Percentiles rank a stretch among this genome's conserved stretches.
Conservation (phyloP, 169 alveolate genomes). For the Condylostoma magnum region DNA sequence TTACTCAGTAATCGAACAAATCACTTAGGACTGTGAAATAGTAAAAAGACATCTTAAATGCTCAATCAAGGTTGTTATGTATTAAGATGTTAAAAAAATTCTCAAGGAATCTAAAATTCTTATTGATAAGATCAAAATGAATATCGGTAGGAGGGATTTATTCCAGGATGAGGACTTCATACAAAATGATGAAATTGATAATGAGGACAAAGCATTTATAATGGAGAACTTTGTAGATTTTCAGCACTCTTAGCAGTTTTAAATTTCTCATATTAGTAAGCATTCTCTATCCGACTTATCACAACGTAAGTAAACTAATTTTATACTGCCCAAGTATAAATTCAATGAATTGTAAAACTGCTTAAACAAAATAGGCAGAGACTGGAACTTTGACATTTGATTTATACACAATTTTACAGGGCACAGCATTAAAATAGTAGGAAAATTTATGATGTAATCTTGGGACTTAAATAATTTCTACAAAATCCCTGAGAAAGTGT, state of each 20-base stretch:
- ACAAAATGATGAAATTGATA: background rate
- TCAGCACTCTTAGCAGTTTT: too few relatives aligned
- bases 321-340: background rate
- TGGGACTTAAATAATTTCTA: background rate
- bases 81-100: conserved; percentile 5
- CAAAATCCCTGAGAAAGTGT: background rate
- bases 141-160: background rate
- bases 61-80: conserved; percentile 7
- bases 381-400: conserved; percentile 31
- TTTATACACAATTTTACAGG: conserved; percentile 19
- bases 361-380: background rate
- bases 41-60: conserved; percentile 1
- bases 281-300: background rate
- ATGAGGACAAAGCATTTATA: conserved; percentile 18
- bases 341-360: background rate
- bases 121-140: background rate
- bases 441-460: background rate
- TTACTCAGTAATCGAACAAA: background rate
- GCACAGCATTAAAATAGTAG: conserved; percentile 13
- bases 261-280: background rate
- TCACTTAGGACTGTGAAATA: conserved; percentile 4
- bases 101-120: background rate
- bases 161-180: background rate
- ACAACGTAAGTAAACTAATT: background rate
- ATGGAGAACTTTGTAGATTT: background rate